Evolutionary conservation across 2,329 filamentous ascomycete genomes (phyloP).

Genomic region (Metarhizium guizhouense): DNA sequence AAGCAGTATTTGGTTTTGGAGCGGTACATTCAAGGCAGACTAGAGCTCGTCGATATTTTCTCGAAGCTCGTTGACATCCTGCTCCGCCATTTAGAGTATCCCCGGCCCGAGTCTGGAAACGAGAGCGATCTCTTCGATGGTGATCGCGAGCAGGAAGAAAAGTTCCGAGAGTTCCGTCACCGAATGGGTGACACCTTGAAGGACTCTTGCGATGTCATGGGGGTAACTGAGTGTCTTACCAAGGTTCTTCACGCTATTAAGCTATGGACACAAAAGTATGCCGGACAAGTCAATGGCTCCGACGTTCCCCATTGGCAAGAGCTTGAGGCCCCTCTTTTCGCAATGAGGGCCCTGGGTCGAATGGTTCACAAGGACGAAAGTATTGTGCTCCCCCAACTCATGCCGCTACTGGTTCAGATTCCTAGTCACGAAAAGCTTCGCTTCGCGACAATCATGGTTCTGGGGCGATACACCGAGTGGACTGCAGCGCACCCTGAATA

Average conservation of each 20-base stretch:
- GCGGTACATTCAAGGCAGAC: conserved; percentile 72
- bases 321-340: conserved; percentile 89
- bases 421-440: conserved; percentile 96
- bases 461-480: conserved; percentile 96
- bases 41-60: conserved; percentile 72
- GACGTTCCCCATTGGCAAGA: conserved; percentile 93
- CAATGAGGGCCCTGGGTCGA: conserved; percentile 88
- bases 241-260: conserved; percentile 86
- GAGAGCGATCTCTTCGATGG: conserved; percentile 87
- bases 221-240: conserved; percentile 78
- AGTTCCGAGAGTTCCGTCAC: conserved; percentile 93
- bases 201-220: conserved; percentile 93
- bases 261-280: conserved; percentile 78
- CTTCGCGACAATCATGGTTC: conserved; percentile 95
- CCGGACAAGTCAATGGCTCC: conserved; percentile 60
- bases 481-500: conserved; percentile 90
- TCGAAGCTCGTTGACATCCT: conserved; percentile 88
- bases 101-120: conserved; percentile 62
- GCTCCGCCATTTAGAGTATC: conserved; percentile 83
- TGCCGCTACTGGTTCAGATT: conserved; percentile 88
- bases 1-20: conserved; percentile 94
- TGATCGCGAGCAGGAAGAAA: conserved; percentile 91
- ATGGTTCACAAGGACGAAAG: conserved; percentile 90
- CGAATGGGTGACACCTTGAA: conserved; percentile 97
- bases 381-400: conserved; percentile 80